phyloP scores from a whole-genome alignment of 495 filamentous ascomycete genomes.

The Glarea lozoyensis region DNA sequence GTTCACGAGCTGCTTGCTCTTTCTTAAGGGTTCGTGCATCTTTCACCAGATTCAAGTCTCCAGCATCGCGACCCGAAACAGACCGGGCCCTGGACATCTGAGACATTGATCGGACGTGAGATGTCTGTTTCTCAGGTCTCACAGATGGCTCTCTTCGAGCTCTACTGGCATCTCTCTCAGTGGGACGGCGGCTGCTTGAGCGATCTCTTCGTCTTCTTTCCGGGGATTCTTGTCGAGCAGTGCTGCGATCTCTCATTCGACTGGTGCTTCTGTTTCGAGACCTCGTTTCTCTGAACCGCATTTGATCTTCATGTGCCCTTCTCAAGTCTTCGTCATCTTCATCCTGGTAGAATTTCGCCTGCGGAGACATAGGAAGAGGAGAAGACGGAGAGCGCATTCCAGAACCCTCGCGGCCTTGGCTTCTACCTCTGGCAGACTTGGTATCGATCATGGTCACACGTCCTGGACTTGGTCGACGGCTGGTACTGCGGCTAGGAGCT shows the following conservation, averaged over 20 bases:
- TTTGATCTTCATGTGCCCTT: constrained; percentile 49
- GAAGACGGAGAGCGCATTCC: constrained; percentile 69
- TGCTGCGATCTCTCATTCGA: constrained; percentile 38
- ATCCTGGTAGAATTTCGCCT: constrained; percentile 28
- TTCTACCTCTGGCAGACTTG: constrained; percentile 35
- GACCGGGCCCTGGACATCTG: too few species aligned
- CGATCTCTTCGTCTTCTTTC: constrained; percentile 36
- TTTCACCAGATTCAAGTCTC: constrained; percentile 27
- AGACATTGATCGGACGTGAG: too few species aligned
- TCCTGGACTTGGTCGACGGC: constrained; percentile 42
- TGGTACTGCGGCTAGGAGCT: constrained; percentile 33
- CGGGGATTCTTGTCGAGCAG: constrained; percentile 37
- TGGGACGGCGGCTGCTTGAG: constrained; percentile 39
- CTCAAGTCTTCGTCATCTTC: constrained; percentile 44
- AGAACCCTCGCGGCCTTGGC: constrained; percentile 42
- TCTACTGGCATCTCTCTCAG: constrained; percentile 25
- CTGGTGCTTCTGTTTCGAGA: constrained; percentile 52
- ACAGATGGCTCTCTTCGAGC: constrained; percentile 15
- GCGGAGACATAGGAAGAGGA: constrained; percentile 57
- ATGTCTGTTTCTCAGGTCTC: constrained; percentile 16
- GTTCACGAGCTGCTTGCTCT: constrained; percentile 73
- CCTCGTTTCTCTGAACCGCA: constrained; percentile 54
- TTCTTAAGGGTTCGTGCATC: constrained; percentile 52
- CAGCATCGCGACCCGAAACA: constrained; percentile 18
- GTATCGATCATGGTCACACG: constrained; percentile 18